Base-by-base conservation (phyloP, 257 asterid genomes). In the Nicotiana otophora region DNA sequence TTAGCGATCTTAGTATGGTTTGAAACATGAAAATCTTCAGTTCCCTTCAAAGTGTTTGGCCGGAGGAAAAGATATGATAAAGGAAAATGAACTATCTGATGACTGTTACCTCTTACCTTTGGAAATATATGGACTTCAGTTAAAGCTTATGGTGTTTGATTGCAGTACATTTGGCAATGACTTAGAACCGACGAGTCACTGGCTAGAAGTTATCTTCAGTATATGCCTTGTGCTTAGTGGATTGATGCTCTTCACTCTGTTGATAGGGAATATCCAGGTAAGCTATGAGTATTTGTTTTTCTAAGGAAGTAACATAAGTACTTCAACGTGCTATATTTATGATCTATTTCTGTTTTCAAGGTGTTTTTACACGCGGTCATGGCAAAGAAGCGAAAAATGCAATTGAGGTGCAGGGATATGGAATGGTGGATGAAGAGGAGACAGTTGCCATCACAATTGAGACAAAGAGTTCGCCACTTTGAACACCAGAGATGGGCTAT, bases 391-490 rank as follows among this genome's bases (percentile, higher is more conserved):
- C 88, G 96, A 84, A 96, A 92, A 86, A 92, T 93, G 98, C 99
- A 94, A 86, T 88, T 93, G 65, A 87, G 99, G 83, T 91, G 93
- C 82, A 86, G 98, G 31, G 99, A 96, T 84, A 90, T 96, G 97
- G 99, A 96, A 82, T 93, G 99, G 99, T 96, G 99, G 99, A 96
- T 96, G 99, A 92, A 62, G 84, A 89, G 98, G 72, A 87, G 99
- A 69, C 99, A 96, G 16, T 70, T 96, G 81, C 99, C 99, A 2
- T 87, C 96, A 7, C 91, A 82, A 19, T 88, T 96, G 42, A 86
- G 99, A 80, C 91, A 87, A 33, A 88, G 99, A 81, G 99, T 96
- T 69, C 90, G 97, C 9, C 93, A 92, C 42, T 92, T 89, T 82
- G 98, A 96, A 57, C 89, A 95, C 48, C 98, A 92, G 20, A 85